These are phyloP conservation scores for Sporisorium sorghi DNA, from an alignment of 1,284 basidiomycete genomes.

Conservation along the genomic window DNA sequence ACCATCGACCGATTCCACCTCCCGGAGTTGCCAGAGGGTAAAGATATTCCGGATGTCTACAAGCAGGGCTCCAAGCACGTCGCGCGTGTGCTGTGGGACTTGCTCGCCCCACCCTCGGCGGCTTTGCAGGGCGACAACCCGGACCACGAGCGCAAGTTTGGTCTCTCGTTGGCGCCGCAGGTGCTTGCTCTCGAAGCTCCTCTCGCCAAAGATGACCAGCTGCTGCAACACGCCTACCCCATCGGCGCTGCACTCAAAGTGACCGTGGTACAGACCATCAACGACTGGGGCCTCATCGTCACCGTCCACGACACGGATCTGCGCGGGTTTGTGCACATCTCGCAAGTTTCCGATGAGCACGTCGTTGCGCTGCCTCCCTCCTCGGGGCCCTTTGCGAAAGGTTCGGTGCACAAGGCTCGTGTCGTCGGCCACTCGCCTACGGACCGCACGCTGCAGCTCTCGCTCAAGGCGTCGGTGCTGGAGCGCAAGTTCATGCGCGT, in stretches of 20 bases:
- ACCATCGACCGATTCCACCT: conserved; percentile 89
- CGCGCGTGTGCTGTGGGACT: conserved; percentile 82
- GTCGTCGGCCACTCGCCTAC: conserved; percentile 88
- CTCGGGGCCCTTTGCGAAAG: conserved; percentile 55
- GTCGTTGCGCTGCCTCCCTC: conserved; percentile 78
- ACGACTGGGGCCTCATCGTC: conserved; percentile 64
- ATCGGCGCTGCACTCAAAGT: conserved; percentile 59
- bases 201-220: conserved; percentile 25
- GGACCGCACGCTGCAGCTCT: conserved; percentile 88
- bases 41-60: conserved; percentile 63
- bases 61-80: conserved; percentile 80
- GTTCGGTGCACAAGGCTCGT: conserved; percentile 79
- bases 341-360: conserved; percentile 91
- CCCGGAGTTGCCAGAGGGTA: conserved; percentile 65
- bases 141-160: conserved; percentile 60
- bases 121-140: conserved; percentile 46
- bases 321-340: conserved; percentile 74
- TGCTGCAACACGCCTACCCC: conserved; percentile 56
- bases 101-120: conserved; percentile 45
- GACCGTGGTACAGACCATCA: conserved; percentile 54
- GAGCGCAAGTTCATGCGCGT: conserved; percentile 89
- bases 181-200: conserved; percentile 56
- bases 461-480: conserved; percentile 83
- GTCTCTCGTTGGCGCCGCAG: conserved; percentile 60
- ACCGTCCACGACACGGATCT: conserved; percentile 49